Percentiles rank a stretch among this genome's conserved stretches.
Conservation (phyloP, 2,329 filamentous ascomycete genomes). For the Penicillium occitanis region DNA sequence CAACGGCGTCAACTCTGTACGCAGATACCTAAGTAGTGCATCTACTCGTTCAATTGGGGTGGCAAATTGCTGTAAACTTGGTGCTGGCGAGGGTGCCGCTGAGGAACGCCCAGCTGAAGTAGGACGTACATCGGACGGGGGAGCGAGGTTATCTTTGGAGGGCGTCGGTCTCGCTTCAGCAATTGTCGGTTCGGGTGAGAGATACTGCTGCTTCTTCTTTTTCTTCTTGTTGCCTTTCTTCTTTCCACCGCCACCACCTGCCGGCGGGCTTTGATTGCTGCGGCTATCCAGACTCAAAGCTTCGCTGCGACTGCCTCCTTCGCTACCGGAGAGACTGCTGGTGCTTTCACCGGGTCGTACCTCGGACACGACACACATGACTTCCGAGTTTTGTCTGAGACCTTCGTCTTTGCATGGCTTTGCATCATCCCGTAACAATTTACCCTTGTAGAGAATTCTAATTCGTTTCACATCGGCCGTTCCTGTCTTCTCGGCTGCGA, state of each 20-base stretch:
- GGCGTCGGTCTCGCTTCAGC: background rate
- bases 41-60: constrained; percentile 41
- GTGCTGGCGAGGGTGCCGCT: constrained; percentile 32
- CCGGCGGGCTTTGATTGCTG: constrained; percentile 15
- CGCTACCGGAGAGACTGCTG: constrained; percentile 36
- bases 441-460: constrained; percentile 50
- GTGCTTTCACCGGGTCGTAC: constrained; percentile 32
- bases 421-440: constrained; percentile 44
- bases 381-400: constrained; percentile 50
- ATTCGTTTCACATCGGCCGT: constrained; percentile 39
- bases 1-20: constrained; percentile 38
- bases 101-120: constrained; percentile 21
- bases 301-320: constrained; percentile 26
- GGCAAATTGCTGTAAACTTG: constrained; percentile 35
- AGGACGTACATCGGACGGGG: constrained; percentile 22
- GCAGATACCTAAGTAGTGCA: constrained; percentile 39
- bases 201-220: constrained; percentile 26
- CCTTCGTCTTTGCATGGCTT: constrained; percentile 44
- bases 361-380: constrained; percentile 48
- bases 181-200: constrained; percentile 1
- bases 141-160: background rate
- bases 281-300: constrained; percentile 21
- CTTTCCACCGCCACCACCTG: constrained; percentile 14
- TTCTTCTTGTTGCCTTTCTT: constrained; percentile 26
- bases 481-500: constrained; percentile 40